phyloP scores from a whole-genome alignment of 2,329 filamentous ascomycete genomes.

The Diaporthe ilicicola region DNA sequence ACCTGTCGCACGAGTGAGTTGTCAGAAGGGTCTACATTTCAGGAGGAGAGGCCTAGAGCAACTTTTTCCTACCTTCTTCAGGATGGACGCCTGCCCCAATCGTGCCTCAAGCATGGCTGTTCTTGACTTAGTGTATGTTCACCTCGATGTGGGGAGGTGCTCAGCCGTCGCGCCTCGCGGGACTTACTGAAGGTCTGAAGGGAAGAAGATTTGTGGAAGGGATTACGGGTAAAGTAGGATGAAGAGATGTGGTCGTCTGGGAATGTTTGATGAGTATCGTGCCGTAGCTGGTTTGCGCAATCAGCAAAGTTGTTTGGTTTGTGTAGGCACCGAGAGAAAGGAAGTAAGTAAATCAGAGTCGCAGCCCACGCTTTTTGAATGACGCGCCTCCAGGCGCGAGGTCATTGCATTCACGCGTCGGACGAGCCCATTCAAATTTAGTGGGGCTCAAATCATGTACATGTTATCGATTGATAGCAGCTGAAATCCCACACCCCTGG shows the following conservation, averaged over 20 bases:
- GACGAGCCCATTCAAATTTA: conserved; percentile 20
- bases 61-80: conserved; percentile 83
- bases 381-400: conserved; percentile 25
- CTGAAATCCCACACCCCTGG: background rate
- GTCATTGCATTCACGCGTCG: conserved; percentile 8
- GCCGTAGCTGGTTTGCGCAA: background rate
- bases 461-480: background rate
- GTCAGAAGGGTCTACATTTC: conserved; percentile 34
- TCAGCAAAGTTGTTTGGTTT: background rate
- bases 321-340: conserved; percentile 16
- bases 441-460: conserved; percentile 8
- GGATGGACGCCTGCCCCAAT: conserved; percentile 88
- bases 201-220: conserved; percentile 15
- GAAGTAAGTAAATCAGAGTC: conserved; percentile 17
- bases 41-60: background rate
- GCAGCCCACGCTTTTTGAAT: conserved; percentile 25
- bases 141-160: conserved; percentile 28
- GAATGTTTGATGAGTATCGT: background rate
- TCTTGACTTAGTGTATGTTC: conserved; percentile 46
- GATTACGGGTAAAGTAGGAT: background rate
- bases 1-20: conserved; percentile 64
- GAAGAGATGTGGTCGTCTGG: background rate
- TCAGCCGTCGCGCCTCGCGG: background rate
- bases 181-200: conserved; percentile 35
- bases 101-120: conserved; percentile 91